A percentile compares a stretch with the other conserved stretches of the same genome.
phyloP scores from a whole-genome alignment of 2,329 filamentous ascomycete species.

The Cladosporium oxysporum region DNA sequence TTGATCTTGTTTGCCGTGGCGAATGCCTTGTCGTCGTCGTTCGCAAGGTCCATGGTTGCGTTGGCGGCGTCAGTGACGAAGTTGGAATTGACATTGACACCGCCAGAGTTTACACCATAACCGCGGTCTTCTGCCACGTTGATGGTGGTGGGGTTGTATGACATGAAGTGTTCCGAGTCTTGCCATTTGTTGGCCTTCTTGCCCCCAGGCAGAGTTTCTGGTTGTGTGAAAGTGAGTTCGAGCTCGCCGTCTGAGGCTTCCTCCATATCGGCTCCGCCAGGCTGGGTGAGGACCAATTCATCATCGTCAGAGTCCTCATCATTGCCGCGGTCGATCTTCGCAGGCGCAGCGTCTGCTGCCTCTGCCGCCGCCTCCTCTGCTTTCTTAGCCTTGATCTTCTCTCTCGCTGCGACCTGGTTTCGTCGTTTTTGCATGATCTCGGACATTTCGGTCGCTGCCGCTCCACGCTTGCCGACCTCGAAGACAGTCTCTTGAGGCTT shows the following conservation, averaged over 20 bases:
- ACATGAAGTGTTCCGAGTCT: constrained; percentile 93
- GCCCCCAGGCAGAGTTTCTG: constrained; percentile 23
- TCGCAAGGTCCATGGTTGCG: constrained; percentile 87
- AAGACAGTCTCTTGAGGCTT: constrained; percentile 95
- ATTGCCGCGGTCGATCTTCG: constrained; percentile 38
- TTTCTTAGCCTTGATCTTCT: constrained; percentile 44
- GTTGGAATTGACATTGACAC: constrained; percentile 60
- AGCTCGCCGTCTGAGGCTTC: constrained; percentile 56
- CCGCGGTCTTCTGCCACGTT: constrained; percentile 86
- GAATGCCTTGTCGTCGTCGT: constrained; percentile 84
- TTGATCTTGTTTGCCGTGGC: constrained; percentile 69
- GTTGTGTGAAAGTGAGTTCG: constrained; percentile 52
- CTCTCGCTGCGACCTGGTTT: constrained; percentile 63
- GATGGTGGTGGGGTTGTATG: constrained; percentile 79
- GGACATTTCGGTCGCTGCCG: constrained; percentile 64
- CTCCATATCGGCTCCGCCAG: constrained; percentile 40
- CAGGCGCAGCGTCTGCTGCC: constrained; percentile 8
- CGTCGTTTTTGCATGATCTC: constrained; percentile 75
- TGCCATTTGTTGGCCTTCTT: constrained; percentile 60
- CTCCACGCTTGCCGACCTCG: constrained; percentile 77
- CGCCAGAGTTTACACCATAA: constrained; percentile 86
- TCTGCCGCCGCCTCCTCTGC: constrained; percentile 24
- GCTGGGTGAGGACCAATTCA: constrained; percentile 38
- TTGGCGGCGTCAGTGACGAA: constrained; percentile 87
- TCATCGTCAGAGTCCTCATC: constrained; percentile 43